phyloP scores from a whole-genome alignment of 2,329 filamentous ascomycete genomes.

The Corinectria fuckeliana region DNA sequence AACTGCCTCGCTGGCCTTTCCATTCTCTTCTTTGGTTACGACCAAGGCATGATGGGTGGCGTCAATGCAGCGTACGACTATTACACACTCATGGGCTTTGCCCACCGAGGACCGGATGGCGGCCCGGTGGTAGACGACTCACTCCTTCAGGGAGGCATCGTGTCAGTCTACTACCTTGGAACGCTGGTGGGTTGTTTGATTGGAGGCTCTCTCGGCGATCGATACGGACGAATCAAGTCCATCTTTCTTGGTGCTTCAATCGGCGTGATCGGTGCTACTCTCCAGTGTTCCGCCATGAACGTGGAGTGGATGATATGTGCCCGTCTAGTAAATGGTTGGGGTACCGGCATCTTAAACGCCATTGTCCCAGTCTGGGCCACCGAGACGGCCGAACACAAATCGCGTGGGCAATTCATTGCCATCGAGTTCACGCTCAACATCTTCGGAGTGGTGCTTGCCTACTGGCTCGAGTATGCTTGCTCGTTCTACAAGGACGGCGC shows the following conservation, averaged over 20 bases:
- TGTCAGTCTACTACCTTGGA: constrained; percentile 34
- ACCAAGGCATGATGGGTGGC: too few relatives aligned
- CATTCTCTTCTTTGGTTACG: constrained; percentile 37
- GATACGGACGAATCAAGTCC: constrained; percentile 51
- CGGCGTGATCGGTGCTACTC: constrained; percentile 52
- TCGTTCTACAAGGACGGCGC: constrained; percentile 65
- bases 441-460: constrained; percentile 50
- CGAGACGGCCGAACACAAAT: constrained; percentile 71
- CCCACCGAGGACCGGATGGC: constrained; percentile 25
- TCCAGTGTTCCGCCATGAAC: constrained; percentile 52
- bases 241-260: constrained; percentile 45
- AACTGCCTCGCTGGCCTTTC: constrained; percentile 33
- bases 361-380: constrained; percentile 76
- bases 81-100: constrained; percentile 32
- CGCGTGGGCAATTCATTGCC: constrained; percentile 71
- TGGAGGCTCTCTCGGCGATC: constrained; percentile 42
- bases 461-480: constrained; percentile 67
- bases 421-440: constrained; percentile 60
- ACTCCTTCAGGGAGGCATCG: constrained; percentile 32
- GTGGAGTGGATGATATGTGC: constrained; percentile 38
- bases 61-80: not conserved
- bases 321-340: constrained; percentile 48
- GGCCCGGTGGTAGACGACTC: constrained; percentile 28
- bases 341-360: constrained; percentile 72
- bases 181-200: constrained; percentile 30